Evolutionary conservation across 257 asterid genomes (phyloP), one percentile per base, ranked within the genome.

Genomic region (Gentiana straminea): DNA sequence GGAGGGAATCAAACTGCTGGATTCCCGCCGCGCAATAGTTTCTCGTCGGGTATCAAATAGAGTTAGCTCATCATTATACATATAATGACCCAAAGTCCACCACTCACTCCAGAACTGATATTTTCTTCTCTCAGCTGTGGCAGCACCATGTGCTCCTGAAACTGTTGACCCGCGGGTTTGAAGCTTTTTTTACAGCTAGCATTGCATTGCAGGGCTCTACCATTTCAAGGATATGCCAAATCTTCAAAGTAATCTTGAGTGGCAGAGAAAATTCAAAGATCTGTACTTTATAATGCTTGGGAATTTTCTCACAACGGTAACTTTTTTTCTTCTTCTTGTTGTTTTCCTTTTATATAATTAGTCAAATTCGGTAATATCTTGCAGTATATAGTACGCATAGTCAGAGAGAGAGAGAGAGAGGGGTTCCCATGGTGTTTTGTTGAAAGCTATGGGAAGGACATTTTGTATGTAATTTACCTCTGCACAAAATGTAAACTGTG

Each of bases 321-420:
- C 61, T 64, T 75, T 68, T 64, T 64, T 54, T 44, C 49, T 63
- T 81, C 24, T 59, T 38, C 24, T 41, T 24, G 62, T 45, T 58
- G 5, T 38, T 59, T 48, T 55, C 38, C 49, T 12, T 55, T 44
- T 37, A 59, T 62, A 58, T 71, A 60, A 64, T 80, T 64, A 63
- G 61, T 62, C 71, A 66, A 62, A 65, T 55, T 24, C 61, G 58
- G 56, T 39, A 58, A 57, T 72, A 63, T 69, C 73, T 69, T 70
- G 68, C 61, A 63, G 81, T 81, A 81, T 69, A 84, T 86, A 86
- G 86, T 60, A 24, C 24, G 77, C 79, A 77, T 80, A 80, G 86
- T 67, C 60, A 58, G 65, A 64, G 70, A 80, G 78, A 24, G 24
- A 15, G 24, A 24, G 24, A 24, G 24, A 24, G 24, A 24, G 24